phyloP scores from a whole-genome alignment of 1,284 basidiomycete species.

The Pseudozyma flocculosa region DNA sequence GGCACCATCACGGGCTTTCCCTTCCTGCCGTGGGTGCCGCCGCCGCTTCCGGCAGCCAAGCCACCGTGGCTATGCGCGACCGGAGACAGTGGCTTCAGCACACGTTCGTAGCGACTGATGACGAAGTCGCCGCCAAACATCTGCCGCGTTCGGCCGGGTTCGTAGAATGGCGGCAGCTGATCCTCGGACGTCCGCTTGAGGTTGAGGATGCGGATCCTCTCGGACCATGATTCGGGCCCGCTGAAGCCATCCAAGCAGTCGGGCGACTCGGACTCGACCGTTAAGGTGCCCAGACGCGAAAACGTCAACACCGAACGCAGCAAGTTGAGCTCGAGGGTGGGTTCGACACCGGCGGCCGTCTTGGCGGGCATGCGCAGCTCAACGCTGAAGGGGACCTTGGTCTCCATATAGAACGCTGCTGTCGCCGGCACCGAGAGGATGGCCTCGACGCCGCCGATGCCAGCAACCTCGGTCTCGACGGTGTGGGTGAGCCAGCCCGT shows the following conservation, averaged over 20 bases:
- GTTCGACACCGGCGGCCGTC: conserved; percentile 13
- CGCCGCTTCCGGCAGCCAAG: conserved; percentile 2
- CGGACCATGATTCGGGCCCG: conserved; percentile 33
- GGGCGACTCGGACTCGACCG: conserved; percentile 33
- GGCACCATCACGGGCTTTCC: conserved; percentile 19
- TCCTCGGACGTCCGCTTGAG: conserved; percentile 25
- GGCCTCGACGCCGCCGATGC: conserved; percentile 14
- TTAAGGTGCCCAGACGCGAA: conserved; percentile 33
- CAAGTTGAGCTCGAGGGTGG: conserved; percentile 22
- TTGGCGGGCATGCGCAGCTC: conserved; percentile 28
- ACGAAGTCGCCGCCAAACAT: conserved; percentile 36
- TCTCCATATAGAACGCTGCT: conserved; percentile 40
- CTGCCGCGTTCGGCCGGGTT: conserved; percentile 17
- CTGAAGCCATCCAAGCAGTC: conserved; percentile 28
- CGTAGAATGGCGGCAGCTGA: conserved; percentile 35
- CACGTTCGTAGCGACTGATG: conserved; percentile 30
- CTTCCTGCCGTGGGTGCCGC: conserved; percentile 1
- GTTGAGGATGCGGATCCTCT: conserved; percentile 33
- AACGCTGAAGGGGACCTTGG: conserved; percentile 34
- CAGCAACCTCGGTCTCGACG: conserved; percentile 14
- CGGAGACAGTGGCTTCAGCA: conserved; percentile 32
- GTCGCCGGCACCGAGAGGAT: conserved; percentile 35
- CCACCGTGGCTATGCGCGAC: too few relatives aligned
- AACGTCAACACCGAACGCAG: conserved; percentile 36
- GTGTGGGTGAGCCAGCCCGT: conserved; percentile 39